Evolutionary conservation across 2,329 filamentous ascomycete genomes (phyloP).

Genomic region (Colletotrichum sp.): DNA sequence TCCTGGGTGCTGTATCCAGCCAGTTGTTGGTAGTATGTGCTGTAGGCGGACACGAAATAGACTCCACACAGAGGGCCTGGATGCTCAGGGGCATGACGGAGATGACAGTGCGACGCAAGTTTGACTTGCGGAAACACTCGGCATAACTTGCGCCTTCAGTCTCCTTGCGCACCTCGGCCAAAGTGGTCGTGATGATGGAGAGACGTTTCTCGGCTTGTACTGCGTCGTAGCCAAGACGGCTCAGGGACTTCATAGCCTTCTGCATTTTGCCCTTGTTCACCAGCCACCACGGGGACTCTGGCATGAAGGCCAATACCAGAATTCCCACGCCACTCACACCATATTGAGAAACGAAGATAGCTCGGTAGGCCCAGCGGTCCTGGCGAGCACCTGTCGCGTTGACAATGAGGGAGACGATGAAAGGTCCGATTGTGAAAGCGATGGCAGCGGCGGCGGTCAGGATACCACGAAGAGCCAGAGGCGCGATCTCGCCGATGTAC

Average conservation of each 20-base stretch:
- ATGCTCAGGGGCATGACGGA: slow-evolving; percentile 40
- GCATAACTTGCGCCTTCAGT: slow-evolving; percentile 40
- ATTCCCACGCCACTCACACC: slow-evolving; percentile 15
- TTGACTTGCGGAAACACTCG: slow-evolving; percentile 44
- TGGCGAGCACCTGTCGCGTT: slow-evolving; percentile 30
- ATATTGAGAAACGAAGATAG: slow-evolving; percentile 20
- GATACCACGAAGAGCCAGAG: slow-evolving; percentile 31
- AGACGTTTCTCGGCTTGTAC: slow-evolving; percentile 32
- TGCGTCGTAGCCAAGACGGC: slow-evolving; percentile 32
- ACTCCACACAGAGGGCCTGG: slow-evolving; percentile 40
- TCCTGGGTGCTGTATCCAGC: slow-evolving; percentile 40
- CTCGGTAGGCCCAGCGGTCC: slow-evolving; percentile 36
- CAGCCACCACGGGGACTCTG: slow-evolving; percentile 49
- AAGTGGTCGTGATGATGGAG: slow-evolving; percentile 32
- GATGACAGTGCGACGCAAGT: slow-evolving; percentile 44
- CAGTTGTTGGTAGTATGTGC: slow-evolving; percentile 46
- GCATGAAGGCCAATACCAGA: slow-evolving; percentile 30
- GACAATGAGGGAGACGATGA: slow-evolving; percentile 34
- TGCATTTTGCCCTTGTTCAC: slow-evolving; percentile 29
- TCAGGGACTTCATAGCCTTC: slow-evolving; percentile 26
- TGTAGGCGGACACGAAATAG: slow-evolving; percentile 39
- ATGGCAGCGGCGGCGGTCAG: slow-evolving; percentile 32
- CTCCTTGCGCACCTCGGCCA: slow-evolving; percentile 37
- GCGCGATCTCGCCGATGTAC: slow-evolving; percentile 35
- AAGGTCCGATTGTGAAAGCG: slow-evolving; percentile 28